Percentiles rank a stretch among this genome's conserved stretches.
Evolutionary conservation across 1,139 yeast species (phyloP).

Genomic region (Hyphopichia fennica): DNA sequence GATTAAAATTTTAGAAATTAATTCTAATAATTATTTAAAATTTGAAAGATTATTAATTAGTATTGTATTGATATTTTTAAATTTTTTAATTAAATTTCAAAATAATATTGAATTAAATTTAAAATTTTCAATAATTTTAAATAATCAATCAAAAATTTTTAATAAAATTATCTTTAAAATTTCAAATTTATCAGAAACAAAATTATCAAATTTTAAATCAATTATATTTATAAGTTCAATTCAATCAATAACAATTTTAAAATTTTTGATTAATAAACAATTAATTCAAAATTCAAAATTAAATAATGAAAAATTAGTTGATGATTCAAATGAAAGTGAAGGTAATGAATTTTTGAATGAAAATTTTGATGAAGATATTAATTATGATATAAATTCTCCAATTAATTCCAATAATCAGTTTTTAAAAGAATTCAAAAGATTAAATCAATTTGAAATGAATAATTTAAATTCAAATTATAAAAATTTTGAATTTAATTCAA

Average conservation of each 20-base stretch:
- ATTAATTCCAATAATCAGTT: conserved; percentile 1
- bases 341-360: conserved; percentile 18
- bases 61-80: conserved; percentile 26
- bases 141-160: conserved; percentile 35
- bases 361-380: conserved; percentile 17
- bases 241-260: conserved; percentile 33
- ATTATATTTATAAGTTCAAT: conserved; percentile 25
- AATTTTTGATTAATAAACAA: conserved; percentile 27
- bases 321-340: conserved; percentile 7
- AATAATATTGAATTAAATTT: conserved; percentile 4
- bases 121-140: conserved; percentile 18
- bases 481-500: conserved; percentile 24
- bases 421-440: conserved; percentile 9
- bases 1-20: conserved; percentile 14
- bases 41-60: conserved; percentile 30
- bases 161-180: conserved; percentile 25
- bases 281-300: conserved; percentile 15
- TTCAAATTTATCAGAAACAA: conserved; percentile 7
- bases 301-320: conserved; percentile 3
- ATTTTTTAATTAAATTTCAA: conserved; percentile 17
- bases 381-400: conserved; percentile 11
- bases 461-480: conserved; percentile 25
- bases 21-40: conserved; percentile 14
- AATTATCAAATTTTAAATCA: conserved; percentile 15
- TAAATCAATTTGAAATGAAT: conserved; percentile 27